Evolutionary conservation across 768 basidiomycete genomes (phyloP), one percentile per base, ranked within the genome.

Genomic region (Flagelloscypha sp.): DNA sequence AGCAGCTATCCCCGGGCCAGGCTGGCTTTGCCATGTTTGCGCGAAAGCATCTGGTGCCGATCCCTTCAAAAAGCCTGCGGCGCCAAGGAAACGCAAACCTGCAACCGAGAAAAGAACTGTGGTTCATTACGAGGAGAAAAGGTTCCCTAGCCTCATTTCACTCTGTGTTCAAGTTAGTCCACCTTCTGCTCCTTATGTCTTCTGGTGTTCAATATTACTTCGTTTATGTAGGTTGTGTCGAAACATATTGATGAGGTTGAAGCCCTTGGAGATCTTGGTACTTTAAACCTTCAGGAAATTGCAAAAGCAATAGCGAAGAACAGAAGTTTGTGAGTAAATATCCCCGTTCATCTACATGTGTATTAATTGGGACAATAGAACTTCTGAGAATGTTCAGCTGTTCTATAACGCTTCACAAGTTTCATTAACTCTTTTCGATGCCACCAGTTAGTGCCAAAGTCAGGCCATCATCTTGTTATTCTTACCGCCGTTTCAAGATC

Each of bases 211-310:
- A 41, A 24, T 13, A 17, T 32, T 17, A 30, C 23, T 4, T 36
- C 15, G 15, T 18, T 7, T 38, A 33, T 40, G 6, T 35, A 92
- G 85, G 62, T 95, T 16, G 79, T 97, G 38, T 81, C 84, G 12
- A 73, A 75, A 38, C 76, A 88, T 52, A 94, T 97, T 38, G 73
- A 90, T 38, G 86, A 94, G 46, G 80, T 98, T 5, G 87, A 89
- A 43, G 79, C 82, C 0, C 59, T 93, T 11, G 94, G 94, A 1
- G 83, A 94, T 48, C 84, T 97, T 33, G 90, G 92, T 0, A 47
- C 73, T 1, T 55, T 87, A 56, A 97, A 93, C 51, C 66, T 89
- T 65, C 79, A 92, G 40, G 76, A 79, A 27, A 84, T 97, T 30
- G 72, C 84, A 10, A 86, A 80, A 53, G 79, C 86, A 3, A 63